Evolutionary conservation across 2,329 filamentous ascomycete genomes (phyloP).

Genomic region (Thelonectria olida): DNA sequence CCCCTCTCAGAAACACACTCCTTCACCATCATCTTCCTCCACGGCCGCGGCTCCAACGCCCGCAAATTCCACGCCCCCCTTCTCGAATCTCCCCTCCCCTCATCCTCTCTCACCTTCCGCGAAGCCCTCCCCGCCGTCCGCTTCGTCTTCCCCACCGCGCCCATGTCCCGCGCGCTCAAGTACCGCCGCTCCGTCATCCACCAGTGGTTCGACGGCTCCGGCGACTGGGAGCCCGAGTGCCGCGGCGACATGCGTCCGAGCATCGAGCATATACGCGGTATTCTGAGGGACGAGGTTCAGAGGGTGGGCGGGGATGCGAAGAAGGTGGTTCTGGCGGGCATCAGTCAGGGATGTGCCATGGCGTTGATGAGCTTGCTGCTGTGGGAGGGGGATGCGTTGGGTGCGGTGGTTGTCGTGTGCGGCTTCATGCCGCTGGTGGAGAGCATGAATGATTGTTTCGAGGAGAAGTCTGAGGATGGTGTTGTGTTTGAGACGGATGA

Average conservation of each 20-base stretch:
- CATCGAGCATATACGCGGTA: constrained; percentile 47
- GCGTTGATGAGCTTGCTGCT: constrained; percentile 52
- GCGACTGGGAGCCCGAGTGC: constrained; percentile 46
- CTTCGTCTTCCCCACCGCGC: constrained; percentile 62
- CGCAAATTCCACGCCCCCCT: constrained; percentile 51
- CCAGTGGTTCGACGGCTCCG: constrained; percentile 49
- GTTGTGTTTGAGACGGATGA: constrained; percentile 28
- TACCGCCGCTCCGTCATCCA: constrained; percentile 45
- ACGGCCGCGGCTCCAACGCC: constrained; percentile 57
- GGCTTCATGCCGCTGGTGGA: constrained; percentile 55
- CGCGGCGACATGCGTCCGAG: constrained; percentile 52
- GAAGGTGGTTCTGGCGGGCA: constrained; percentile 57
- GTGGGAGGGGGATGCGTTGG: constrained; percentile 52
- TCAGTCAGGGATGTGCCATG: constrained; percentile 65
- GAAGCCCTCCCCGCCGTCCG: constrained; percentile 52
- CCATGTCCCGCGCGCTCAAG: constrained; percentile 43
- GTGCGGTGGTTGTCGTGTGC: constrained; percentile 53
- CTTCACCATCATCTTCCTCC: constrained; percentile 59
- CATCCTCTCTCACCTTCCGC: constrained; percentile 35
- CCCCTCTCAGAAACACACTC: constrained; percentile 45
- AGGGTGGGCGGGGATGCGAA: constrained; percentile 44
- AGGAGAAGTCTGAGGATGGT: not conserved
- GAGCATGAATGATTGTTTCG: not conserved
- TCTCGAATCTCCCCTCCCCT: constrained; percentile 35
- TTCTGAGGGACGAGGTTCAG: constrained; percentile 49